Percentiles rank a stretch among this genome's conserved stretches.
Conservation (phyloP, 1,284 basidiomycete genomes). For the Limonomyces culmigenus region DNA sequence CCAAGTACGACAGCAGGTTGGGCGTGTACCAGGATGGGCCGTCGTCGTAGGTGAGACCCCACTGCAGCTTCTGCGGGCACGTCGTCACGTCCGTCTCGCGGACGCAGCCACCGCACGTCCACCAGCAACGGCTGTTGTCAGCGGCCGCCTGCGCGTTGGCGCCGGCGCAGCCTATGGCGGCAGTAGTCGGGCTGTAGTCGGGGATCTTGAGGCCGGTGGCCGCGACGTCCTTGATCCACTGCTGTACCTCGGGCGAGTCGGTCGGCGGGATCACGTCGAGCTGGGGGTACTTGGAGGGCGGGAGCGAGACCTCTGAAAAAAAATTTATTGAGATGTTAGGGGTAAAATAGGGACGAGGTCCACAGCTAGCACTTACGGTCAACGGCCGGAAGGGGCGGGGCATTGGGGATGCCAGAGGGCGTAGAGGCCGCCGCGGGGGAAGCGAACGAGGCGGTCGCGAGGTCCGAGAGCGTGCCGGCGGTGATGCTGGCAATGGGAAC, state of each 20-base stretch:
- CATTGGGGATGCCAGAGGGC: slow-evolving; percentile 26
- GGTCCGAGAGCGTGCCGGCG: slow-evolving; percentile 18
- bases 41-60: slow-evolving; percentile 63
- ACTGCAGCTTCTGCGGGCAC: slow-evolving; percentile 58
- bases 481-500: slow-evolving; percentile 31
- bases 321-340: not conserved
- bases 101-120: slow-evolving; percentile 73
- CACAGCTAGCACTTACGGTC: not conserved
- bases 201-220: slow-evolving; percentile 40
- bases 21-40: slow-evolving; percentile 74
- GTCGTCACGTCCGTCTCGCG: slow-evolving; percentile 48
- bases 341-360: too few species aligned
- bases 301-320: slow-evolving; percentile 4
- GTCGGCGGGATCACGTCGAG: slow-evolving; percentile 53
- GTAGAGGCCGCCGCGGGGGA: slow-evolving; percentile 22
- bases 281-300: slow-evolving; percentile 44
- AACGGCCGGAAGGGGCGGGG: not conserved
- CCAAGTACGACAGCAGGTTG: slow-evolving; percentile 52
- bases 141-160: slow-evolving; percentile 36
- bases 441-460: slow-evolving; percentile 22
- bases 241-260: slow-evolving; percentile 50
- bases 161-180: slow-evolving; percentile 46
- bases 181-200: slow-evolving; percentile 25
- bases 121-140: slow-evolving; percentile 56
- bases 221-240: slow-evolving; percentile 51